Conservation (phyloP, 495 filamentous ascomycete species). For the Daldinia childiae region DNA sequence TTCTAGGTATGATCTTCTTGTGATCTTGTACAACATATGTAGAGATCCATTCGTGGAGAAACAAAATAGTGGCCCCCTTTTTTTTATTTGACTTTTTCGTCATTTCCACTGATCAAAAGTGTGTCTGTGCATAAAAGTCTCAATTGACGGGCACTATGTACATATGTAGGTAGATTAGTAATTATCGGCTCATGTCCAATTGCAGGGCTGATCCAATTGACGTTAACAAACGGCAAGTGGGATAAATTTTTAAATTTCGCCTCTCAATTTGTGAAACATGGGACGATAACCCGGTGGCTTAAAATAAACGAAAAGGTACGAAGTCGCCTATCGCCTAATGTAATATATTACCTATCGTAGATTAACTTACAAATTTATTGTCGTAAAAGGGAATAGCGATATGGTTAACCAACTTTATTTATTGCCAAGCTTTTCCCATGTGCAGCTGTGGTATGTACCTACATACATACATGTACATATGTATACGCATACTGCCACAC, state of each 20-base stretch:
- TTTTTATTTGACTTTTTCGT: background rate
- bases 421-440: background rate
- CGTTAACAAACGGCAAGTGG: background rate
- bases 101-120: background rate
- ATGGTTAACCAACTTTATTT: slow-evolving; percentile 5
- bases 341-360: background rate
- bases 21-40: slow-evolving; percentile 2
- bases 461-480: too few relatives aligned
- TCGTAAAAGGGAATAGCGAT: slow-evolving; percentile 21
- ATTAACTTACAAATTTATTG: slow-evolving; percentile 8
- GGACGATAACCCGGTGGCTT: background rate
- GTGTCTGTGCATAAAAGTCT: background rate
- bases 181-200: background rate
- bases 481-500: background rate
- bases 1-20: too few relatives aligned
- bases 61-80: slow-evolving; percentile 1
- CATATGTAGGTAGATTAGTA: background rate
- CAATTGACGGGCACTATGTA: background rate
- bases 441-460: too few relatives aligned
- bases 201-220: too few relatives aligned
- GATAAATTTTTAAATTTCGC: background rate
- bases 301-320: background rate
- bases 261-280: slow-evolving; percentile 29
- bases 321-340: slow-evolving; percentile 1
- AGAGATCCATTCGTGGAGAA: slow-evolving; percentile 22